Evolutionary conservation across 257 asterid species (phyloP).

Genomic region (Nyctanthes arbortristis): DNA sequence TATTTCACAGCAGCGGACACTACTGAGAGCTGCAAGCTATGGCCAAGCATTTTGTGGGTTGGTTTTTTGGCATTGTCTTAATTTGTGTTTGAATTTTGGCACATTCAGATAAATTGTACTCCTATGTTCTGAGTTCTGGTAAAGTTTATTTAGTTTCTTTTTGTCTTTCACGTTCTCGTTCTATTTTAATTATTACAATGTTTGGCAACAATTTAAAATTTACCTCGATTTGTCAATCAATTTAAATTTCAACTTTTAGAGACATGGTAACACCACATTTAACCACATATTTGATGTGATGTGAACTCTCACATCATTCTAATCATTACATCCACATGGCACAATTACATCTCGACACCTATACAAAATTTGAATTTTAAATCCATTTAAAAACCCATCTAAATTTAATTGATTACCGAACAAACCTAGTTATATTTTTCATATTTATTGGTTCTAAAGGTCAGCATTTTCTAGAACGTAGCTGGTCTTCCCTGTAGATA

Average conservation of each 20-base stretch:
- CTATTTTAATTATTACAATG: not conserved
- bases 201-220: no score
- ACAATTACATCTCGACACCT: no score
- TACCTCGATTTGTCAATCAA: no score
- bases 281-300: no score
- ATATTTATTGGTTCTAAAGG: conserved; percentile 6
- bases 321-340: no score
- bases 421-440: no score
- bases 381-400: no score
- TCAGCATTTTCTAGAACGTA: not conserved
- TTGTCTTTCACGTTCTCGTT: not conserved
- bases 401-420: no score
- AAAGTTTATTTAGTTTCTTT: not conserved
- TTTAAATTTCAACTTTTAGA: no score
- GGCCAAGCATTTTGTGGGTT: conserved; percentile 99
- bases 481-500: not conserved
- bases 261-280: no score
- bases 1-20: conserved; percentile 66
- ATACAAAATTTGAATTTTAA: no score
- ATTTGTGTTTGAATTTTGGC: conserved; percentile 16
- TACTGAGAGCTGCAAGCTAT: conserved; percentile 93
- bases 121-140: conserved; percentile 11
- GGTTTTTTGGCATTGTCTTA: conserved; percentile 23
- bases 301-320: no score
- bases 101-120: not conserved